A percentile compares a stretch with the other conserved stretches of the same genome.
Conservation (phyloP, 2,329 filamentous ascomycete genomes). For the Aspergillus ochraceus region DNA sequence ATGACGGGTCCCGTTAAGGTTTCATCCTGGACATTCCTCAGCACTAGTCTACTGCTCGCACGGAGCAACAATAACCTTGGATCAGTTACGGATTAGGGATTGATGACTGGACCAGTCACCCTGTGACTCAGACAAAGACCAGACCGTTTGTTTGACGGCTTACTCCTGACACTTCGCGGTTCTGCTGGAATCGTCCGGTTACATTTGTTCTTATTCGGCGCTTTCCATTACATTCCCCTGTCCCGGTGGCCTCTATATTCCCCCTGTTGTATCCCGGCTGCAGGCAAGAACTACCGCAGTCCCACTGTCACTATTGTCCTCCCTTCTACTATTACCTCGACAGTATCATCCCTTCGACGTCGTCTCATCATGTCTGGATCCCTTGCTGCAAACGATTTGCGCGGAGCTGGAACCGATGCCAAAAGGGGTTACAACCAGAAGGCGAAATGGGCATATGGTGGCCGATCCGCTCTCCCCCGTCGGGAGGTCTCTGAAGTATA, state of each 20-base stretch:
- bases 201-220: background rate
- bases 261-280: background rate
- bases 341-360: background rate
- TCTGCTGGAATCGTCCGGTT: background rate
- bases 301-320: background rate
- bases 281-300: constrained; percentile 1
- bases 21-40: background rate
- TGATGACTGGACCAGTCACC: constrained; percentile 9
- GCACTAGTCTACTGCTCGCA: background rate
- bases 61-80: background rate
- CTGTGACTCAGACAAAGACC: constrained; percentile 14
- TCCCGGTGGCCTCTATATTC: background rate
- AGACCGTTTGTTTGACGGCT: background rate
- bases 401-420: constrained; percentile 53
- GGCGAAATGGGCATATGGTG: constrained; percentile 42
- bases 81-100: background rate
- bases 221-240: background rate
- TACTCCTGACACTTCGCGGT: constrained; percentile 4
- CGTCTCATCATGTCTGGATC: constrained; percentile 30
- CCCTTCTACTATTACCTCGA: background rate
- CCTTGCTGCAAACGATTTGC: constrained; percentile 53
- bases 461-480: constrained; percentile 18
- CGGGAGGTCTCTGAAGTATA: background rate
- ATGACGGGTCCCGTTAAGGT: background rate
- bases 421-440: constrained; percentile 41